Conservation (phyloP, 768 basidiomycete genomes). For the Lenzites betulinus region DNA sequence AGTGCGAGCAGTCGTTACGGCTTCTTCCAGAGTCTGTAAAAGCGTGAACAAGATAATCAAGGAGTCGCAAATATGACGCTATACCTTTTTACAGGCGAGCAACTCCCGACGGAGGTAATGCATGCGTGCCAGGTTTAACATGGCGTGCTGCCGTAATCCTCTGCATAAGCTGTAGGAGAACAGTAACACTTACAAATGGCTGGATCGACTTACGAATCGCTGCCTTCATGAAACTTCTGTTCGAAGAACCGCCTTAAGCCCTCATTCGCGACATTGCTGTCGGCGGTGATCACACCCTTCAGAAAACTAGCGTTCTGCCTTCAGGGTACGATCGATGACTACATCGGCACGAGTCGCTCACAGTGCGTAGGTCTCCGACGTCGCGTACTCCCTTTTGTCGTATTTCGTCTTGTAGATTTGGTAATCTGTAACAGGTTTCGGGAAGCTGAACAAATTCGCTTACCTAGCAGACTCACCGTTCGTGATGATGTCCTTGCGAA, state of each 20-base stretch:
- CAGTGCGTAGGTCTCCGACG: slow-evolving; percentile 59
- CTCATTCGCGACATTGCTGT: slow-evolving; percentile 69
- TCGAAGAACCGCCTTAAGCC: slow-evolving; percentile 80
- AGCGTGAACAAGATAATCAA: slow-evolving; percentile 1
- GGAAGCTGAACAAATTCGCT: not conserved
- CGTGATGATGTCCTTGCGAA: slow-evolving; percentile 52
- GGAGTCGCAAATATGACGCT: not conserved
- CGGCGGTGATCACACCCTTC: slow-evolving; percentile 61
- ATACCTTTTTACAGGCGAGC: slow-evolving; percentile 67
- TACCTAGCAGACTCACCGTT: slow-evolving; percentile 36
- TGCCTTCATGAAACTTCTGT: slow-evolving; percentile 78
- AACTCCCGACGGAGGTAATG: slow-evolving; percentile 73
- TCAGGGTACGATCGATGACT: too few species aligned
- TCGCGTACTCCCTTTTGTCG: slow-evolving; percentile 69
- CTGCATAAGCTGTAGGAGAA: slow-evolving; percentile 41
- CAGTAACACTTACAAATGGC: not conserved
- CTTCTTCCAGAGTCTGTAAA: slow-evolving; percentile 68
- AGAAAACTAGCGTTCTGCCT: slow-evolving; percentile 64
- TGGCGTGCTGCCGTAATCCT: slow-evolving; percentile 76
- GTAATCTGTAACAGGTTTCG: slow-evolving; percentile 34
- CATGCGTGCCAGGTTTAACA: slow-evolving; percentile 76
- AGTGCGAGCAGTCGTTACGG: slow-evolving; percentile 74
- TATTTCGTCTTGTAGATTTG: slow-evolving; percentile 62
- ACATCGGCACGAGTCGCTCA: slow-evolving; percentile 42
- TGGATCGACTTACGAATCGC: slow-evolving; percentile 66